Evolutionary conservation across 2,329 filamentous ascomycete genomes (phyloP).

Genomic region (Penicillium sp.): DNA sequence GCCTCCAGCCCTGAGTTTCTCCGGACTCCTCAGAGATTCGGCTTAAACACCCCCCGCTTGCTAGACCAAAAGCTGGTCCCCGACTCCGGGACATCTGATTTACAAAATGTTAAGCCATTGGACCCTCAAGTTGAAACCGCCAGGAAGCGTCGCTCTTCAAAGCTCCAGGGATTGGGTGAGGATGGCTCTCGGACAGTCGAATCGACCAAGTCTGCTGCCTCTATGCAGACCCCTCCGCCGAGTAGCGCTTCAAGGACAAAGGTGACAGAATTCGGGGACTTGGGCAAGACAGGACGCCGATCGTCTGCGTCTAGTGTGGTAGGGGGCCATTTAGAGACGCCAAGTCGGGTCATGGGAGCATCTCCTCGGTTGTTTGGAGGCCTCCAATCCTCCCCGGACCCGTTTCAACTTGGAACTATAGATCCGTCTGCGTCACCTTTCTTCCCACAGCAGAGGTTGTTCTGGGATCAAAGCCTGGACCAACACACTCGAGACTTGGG

Average conservation of each 20-base stretch:
- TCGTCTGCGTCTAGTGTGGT: conserved; percentile 28
- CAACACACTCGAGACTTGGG: conserved; percentile 26
- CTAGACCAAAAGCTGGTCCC: conserved; percentile 21
- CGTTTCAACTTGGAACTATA: conserved; percentile 58
- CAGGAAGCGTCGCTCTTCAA: conserved; percentile 37
- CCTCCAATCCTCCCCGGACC: conserved; percentile 62
- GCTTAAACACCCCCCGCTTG: conserved; percentile 36
- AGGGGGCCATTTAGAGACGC: conserved; percentile 48
- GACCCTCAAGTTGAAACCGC: conserved; percentile 41
- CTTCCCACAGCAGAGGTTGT: conserved; percentile 59
- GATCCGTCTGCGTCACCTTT: conserved; percentile 62
- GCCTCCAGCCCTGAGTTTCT: conserved; percentile 53
- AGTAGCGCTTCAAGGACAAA: conserved; percentile 61
- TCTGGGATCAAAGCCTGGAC: conserved; percentile 52
- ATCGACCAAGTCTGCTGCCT: conserved; percentile 49
- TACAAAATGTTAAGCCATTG: conserved; percentile 28
- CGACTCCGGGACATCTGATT: background rate
- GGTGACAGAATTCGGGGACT: conserved; percentile 39
- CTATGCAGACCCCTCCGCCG: conserved; percentile 66
- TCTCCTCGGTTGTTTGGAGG: conserved; percentile 57
- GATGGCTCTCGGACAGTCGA: conserved; percentile 40
- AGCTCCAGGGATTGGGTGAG: conserved; percentile 33
- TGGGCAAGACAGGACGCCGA: conserved; percentile 27
- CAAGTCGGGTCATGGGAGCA: conserved; percentile 49
- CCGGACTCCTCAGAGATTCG: conserved; percentile 48